A percentile compares a stretch with the other conserved stretches of the same genome.
These are phyloP conservation scores for Macrophomina tecta DNA, from an alignment of 2,329 filamentous ascomycete species.

Conservation along the genomic window DNA sequence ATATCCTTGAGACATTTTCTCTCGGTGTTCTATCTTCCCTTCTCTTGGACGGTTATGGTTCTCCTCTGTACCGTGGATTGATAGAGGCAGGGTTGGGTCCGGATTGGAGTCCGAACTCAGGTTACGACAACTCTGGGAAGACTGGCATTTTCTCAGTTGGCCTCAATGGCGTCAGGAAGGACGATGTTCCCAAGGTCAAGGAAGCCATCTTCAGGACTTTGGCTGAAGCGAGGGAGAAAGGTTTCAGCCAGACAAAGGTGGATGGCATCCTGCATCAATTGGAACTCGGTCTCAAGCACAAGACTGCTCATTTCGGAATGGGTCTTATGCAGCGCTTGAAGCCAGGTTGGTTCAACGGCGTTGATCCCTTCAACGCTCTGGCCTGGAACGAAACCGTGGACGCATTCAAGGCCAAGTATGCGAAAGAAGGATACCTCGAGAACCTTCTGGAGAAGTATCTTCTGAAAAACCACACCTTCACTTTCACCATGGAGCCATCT, in stretches of 20 bases:
- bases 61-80: constrained; percentile 85
- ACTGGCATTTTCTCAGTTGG: constrained; percentile 88
- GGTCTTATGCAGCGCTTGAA: constrained; percentile 86
- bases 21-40: constrained; percentile 81
- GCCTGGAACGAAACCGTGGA: constrained; percentile 90
- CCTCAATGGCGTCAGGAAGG: constrained; percentile 84
- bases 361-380: constrained; percentile 88
- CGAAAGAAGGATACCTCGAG: constrained; percentile 81
- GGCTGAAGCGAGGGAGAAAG: constrained; percentile 70
- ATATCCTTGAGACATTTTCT: constrained; percentile 88
- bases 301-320: constrained; percentile 94
- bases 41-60: constrained; percentile 92
- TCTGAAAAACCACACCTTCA: constrained; percentile 82
- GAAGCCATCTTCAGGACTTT: constrained; percentile 75
- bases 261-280: constrained; percentile 93
- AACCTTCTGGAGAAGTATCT: constrained; percentile 87
- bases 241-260: constrained; percentile 89
- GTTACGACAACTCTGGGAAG: constrained; percentile 80
- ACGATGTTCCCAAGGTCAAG: constrained; percentile 78
- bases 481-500: constrained; percentile 93
- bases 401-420: constrained; percentile 79
- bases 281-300: constrained; percentile 92
- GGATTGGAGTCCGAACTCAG: constrained; percentile 93
- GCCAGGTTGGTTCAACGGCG: constrained; percentile 93
- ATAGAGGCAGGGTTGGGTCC: constrained; percentile 90